Base-by-base conservation (phyloP, 2,329 filamentous ascomycete species). In the Chaetomium olivaceum region DNA sequence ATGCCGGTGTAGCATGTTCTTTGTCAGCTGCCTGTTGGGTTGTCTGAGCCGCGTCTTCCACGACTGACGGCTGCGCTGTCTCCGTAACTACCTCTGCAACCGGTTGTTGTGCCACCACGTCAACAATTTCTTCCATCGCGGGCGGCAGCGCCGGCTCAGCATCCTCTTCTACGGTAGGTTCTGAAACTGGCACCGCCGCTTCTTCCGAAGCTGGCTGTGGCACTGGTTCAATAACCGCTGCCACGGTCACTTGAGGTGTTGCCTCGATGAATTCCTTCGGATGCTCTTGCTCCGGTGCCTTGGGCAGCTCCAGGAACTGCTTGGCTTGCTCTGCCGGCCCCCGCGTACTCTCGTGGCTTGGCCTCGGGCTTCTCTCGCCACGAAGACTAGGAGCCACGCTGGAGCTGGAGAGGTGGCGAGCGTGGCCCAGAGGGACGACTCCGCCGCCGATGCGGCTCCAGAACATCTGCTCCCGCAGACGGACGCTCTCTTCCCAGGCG, bases 401-500 rank as follows among this genome's bases (percentile, higher is more conserved):
- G 5, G 63, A 70, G 46, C 67, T 72, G 23, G 70, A 63, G 4
- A 11, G 52, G 19, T 70, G 70, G n/a, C 70, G 70, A 8, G 27
- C 39, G 27, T 78, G 78, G 12, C 73, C 72, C 11, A 85, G 81
- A 1, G 94, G 95, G 14, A 98, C 80, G 2, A 99, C 92, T 16
- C 95, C 95, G 31, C 93, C 95, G 29, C 94, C 94, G 61, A 99
- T 87, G 63, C 95, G 87, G 59, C 91, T 88, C 95, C 95, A 99
- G 76, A 99, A 99, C 91, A 99, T 97, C 71, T 94, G 89, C 76
- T 99, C 95, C 59, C 95, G 85, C 57, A 98, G 79, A 33, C 90
- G 87, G 12, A 97, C 91, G 64, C 92, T 92, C 80, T 99, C 95
- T 75, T 98, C 94, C 95, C 95, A 99, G 0, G 93, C 92, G 31